phyloP scores from a whole-genome alignment of 768 basidiomycete species.

The Cystobasidium tubakii region DNA sequence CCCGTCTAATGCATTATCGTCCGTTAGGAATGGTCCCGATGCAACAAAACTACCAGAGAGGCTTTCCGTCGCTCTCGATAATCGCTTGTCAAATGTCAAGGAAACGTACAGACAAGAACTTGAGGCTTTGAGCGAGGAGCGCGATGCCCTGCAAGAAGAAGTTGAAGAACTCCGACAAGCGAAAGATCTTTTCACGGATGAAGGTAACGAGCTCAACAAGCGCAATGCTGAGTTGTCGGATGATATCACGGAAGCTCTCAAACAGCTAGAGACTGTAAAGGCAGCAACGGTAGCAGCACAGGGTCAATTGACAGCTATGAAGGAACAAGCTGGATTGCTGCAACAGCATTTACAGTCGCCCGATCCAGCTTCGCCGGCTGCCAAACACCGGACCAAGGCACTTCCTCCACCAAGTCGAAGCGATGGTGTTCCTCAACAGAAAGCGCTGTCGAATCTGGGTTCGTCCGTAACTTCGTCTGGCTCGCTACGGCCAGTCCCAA shows the following conservation, averaged over 20 bases:
- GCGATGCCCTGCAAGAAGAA: conserved; percentile 71
- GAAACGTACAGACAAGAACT: conserved; percentile 81
- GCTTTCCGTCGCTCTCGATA: conserved; percentile 64
- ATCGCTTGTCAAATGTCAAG: conserved; percentile 79
- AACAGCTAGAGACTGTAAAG: conserved; percentile 62
- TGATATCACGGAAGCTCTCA: conserved; percentile 72
- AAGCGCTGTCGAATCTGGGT: background rate
- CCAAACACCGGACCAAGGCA: background rate
- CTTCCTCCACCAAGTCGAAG: conserved; percentile 16
- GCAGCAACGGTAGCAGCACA: conserved; percentile 46
- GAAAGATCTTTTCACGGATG: conserved; percentile 79
- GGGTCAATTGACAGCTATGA: background rate
- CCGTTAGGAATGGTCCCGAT: background rate
- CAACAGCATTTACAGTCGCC: conserved; percentile 33
- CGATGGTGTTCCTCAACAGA: background rate
- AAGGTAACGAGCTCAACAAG: conserved; percentile 80
- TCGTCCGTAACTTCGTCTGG: background rate
- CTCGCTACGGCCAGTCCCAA: background rate
- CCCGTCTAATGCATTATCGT: background rate
- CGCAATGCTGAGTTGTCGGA: conserved; percentile 89
- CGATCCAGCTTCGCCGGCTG: background rate
- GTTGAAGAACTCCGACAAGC: conserved; percentile 78
- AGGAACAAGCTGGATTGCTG: background rate
- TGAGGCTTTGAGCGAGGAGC: conserved; percentile 71
- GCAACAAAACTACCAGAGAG: conserved; percentile 13